Conservation (phyloP, 768 basidiomycete species). For the Nidularia pulvinata region DNA sequence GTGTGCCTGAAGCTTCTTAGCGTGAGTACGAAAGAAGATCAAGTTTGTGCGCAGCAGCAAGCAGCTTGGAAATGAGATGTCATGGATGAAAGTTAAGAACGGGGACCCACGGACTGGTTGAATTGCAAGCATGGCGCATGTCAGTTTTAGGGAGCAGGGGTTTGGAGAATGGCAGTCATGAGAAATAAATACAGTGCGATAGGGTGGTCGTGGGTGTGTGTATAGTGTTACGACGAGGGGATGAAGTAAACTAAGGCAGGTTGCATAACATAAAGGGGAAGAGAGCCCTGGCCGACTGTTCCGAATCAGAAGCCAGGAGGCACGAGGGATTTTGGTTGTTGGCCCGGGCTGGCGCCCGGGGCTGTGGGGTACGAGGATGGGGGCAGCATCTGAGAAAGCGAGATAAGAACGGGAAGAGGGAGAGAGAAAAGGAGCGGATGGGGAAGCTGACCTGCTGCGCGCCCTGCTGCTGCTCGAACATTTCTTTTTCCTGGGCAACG, state of each 20-base stretch:
- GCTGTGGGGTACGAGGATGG: conserved; percentile 65
- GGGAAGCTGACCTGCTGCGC: conserved; percentile 81
- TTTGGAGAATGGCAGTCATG: conserved; percentile 18
- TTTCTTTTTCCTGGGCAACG: conserved; percentile 92
- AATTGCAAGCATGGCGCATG: too few species aligned
- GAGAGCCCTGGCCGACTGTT: conserved; percentile 7
- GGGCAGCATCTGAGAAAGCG: conserved; percentile 66
- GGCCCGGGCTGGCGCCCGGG: conserved; percentile 22
- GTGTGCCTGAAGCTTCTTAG: neutral
- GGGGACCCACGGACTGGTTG: neutral
- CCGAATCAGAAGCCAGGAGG: conserved; percentile 79
- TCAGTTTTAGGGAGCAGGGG: too few species aligned
- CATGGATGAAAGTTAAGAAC: neutral
- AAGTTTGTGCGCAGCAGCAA: conserved; percentile 7
- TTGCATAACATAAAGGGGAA: conserved; percentile 6
- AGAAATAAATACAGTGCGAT: conserved; percentile 11
- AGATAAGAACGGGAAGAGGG: conserved; percentile 7
- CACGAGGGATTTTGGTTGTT: conserved; percentile 63
- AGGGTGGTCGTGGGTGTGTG: conserved; percentile 8
- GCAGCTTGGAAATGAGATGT: neutral
- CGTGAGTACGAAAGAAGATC: neutral
- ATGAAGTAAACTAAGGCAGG: too few species aligned
- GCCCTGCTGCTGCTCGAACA: conserved; percentile 91
- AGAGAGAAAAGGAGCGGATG: conserved; percentile 4
- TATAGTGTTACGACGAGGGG: too few species aligned